phyloP scores from a whole-genome alignment of 2,329 filamentous ascomycete species.

The Fonsecaea nubica region DNA sequence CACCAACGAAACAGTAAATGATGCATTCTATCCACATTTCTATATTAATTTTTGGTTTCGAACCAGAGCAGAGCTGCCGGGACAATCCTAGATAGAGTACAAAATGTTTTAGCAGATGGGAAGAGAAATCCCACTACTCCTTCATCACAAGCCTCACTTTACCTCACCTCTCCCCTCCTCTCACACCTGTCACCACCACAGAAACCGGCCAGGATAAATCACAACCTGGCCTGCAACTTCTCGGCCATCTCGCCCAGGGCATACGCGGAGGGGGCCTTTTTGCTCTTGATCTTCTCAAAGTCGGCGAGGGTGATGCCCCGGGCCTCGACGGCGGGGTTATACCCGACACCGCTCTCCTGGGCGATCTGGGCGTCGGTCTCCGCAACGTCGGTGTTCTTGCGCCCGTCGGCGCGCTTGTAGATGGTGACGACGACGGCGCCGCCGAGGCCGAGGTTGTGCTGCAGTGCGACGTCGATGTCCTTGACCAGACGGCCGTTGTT shows the following conservation, averaged over 20 bases:
- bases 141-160: no score
- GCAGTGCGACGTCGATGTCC: constrained; percentile 74
- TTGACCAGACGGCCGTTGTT: constrained; percentile 76
- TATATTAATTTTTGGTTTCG: no score
- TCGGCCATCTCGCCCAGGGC: constrained; percentile 76
- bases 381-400: constrained; percentile 59
- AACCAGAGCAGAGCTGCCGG: no score
- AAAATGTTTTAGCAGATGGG: no score
- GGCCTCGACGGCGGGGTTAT: constrained; percentile 89
- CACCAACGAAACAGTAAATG: no score
- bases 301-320: constrained; percentile 84
- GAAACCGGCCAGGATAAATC: no score
- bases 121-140: no score
- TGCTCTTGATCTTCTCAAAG: constrained; percentile 71
- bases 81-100: no score
- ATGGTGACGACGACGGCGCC: constrained; percentile 90
- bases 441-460: constrained; percentile 92
- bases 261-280: constrained; percentile 72
- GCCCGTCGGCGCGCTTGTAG: constrained; percentile 81
- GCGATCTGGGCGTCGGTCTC: constrained; percentile 70
- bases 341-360: constrained; percentile 73
- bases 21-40: no score
- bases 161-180: no score
- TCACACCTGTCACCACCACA: no score
- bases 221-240: constrained; percentile 73